phyloP scores from a whole-genome alignment of 1,284 basidiomycete species.

The Ceratobasidium sp. region DNA sequence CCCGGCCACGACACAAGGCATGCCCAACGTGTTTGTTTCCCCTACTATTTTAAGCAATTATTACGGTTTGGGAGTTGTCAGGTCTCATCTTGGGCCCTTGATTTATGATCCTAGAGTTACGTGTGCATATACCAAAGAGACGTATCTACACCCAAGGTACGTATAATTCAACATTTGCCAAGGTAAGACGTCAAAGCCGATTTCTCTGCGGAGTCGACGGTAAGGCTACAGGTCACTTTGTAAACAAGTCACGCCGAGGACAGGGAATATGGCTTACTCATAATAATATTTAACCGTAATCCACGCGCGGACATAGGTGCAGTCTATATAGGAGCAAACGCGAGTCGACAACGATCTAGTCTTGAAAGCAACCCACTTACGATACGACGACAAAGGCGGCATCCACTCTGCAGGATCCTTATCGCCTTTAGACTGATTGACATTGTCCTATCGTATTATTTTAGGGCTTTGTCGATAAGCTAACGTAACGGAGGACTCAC shows the following conservation, averaged over 20 bases:
- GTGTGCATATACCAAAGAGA: not conserved
- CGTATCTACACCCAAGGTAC: not conserved
- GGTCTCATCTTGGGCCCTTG: too few species aligned
- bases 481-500: constrained; percentile 44
- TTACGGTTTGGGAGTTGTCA: too few species aligned
- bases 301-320: constrained; percentile 40
- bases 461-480: not conserved
- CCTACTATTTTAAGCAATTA: too few species aligned
- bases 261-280: constrained; percentile 26
- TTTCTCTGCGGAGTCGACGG: constrained; percentile 55
- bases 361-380: constrained; percentile 55
- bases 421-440: constrained; percentile 54
- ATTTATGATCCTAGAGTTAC: too few species aligned
- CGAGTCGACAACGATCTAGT: constrained; percentile 50
- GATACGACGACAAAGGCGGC: constrained; percentile 55
- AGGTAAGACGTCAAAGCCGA: constrained; percentile 47
- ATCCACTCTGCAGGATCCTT: constrained; percentile 59
- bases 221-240: constrained; percentile 46
- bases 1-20: too few species aligned
- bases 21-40: too few species aligned
- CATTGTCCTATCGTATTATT: constrained; percentile 42
- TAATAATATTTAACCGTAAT: constrained; percentile 59
- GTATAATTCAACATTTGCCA: constrained; percentile 47
- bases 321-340: constrained; percentile 9
- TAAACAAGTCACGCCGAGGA: not conserved